Conservation (phyloP, 441 rosid species). For the Pelargonium australe region DNA sequence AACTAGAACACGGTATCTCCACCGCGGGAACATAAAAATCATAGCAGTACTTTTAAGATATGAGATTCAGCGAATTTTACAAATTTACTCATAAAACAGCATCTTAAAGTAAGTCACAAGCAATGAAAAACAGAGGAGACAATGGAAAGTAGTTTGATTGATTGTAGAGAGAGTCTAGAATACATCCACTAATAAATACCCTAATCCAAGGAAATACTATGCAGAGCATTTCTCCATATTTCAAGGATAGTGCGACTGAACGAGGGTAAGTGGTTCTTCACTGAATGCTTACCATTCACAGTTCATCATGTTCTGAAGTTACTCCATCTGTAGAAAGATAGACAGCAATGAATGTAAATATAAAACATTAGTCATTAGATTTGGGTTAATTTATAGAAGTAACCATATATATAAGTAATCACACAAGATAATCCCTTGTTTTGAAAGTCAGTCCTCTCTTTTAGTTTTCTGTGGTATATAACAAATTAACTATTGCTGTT, state of each 20-base stretch:
- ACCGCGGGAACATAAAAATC: neutral
- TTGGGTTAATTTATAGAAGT: neutral
- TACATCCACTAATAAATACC: conserved; percentile 6
- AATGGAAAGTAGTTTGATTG: conserved; percentile 2
- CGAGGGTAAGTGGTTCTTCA: conserved; percentile 4
- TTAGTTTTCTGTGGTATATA: neutral
- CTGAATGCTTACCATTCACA: conserved; percentile 24
- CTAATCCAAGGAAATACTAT: neutral
- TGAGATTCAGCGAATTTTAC: neutral
- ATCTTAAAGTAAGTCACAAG: conserved; percentile 2
- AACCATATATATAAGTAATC: neutral
- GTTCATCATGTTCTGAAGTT: conserved; percentile 39
- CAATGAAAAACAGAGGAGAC: conserved; percentile 1
- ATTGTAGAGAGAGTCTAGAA: neutral
- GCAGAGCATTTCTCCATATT: neutral
- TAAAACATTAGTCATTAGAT: neutral
- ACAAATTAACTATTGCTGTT: neutral
- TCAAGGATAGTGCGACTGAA: neutral
- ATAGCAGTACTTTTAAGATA: neutral
- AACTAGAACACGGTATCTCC: neutral
- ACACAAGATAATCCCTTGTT: neutral
- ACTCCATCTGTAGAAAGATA: conserved; percentile 27
- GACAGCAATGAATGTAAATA: neutral
- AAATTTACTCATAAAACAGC: neutral
- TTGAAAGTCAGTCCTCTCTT: neutral